Conservation (phyloP, 352 stramenopile species). For the Blastocystis sp. region DNA sequence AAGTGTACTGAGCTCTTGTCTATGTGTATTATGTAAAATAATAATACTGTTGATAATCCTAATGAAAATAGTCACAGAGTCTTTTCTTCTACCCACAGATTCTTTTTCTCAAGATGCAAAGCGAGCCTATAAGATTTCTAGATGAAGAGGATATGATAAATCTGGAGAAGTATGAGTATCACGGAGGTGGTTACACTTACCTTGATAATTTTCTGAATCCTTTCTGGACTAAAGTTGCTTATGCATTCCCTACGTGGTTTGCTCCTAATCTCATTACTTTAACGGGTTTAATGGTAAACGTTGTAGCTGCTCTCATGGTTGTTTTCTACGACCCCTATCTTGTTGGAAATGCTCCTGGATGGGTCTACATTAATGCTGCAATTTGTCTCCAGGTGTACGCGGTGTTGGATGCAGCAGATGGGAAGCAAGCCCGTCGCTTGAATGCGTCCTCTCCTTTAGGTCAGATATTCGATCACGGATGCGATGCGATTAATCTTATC, state of each 20-base stretch:
- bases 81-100: background rate
- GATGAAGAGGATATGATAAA: conserved; percentile 10
- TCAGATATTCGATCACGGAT: conserved; percentile 94
- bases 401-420: conserved; percentile 96
- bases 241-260: conserved; percentile 48
- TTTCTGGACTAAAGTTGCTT: conserved; percentile 34
- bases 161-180: conserved; percentile 61
- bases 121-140: background rate
- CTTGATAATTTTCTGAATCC: conserved; percentile 55
- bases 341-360: conserved; percentile 9
- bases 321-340: conserved; percentile 65
- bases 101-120: background rate
- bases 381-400: conserved; percentile 76
- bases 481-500: conserved; percentile 39
- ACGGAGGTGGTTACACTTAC: conserved; percentile 45
- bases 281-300: conserved; percentile 68
- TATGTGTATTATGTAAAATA: too few relatives aligned
- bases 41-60: too few relatives aligned
- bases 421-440: conserved; percentile 92
- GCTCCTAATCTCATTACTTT: conserved; percentile 54
- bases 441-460: conserved; percentile 85
- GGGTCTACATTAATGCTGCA: conserved; percentile 75
- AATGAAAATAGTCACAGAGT: too few relatives aligned
- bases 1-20: too few relatives aligned
- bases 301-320: conserved; percentile 72